Base-by-base conservation (phyloP, 306 rosid genomes). In the Acmispon strigosus region DNA sequence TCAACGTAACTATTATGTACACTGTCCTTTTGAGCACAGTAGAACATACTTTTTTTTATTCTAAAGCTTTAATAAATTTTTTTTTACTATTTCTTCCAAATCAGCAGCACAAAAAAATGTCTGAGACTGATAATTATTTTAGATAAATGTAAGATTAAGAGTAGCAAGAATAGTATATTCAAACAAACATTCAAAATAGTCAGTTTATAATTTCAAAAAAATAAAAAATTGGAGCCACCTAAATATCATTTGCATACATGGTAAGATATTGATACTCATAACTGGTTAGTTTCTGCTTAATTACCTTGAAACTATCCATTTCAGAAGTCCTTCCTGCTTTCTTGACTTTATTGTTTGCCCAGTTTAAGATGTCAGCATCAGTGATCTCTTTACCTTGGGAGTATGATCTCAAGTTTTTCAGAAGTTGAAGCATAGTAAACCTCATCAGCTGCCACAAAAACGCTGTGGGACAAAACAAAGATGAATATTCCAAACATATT, bases 391-490 rank as follows among this genome's bases (percentile, higher is more conserved):
- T 93, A 63, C 89, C 96, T 83, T 89, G 95, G 47, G 99, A 89
- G 72, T 89, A 96, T 4, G 96, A 91, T 85, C 97, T 89, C 89
- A 95, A 84, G 81, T 95, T 91, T 77, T 50, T 95, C 78, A 95
- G 83, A 41, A 95, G 96, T 89, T 91, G 97, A 79, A 95, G 92
- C 97, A 95, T 91, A 15, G 82, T 82, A 80, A 83, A 95, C 83
- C 99, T 87, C 99, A 95, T 91, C 82, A 91, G 84, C 84, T 95
- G 99, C 99, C 99, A 95, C 77, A 95, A 67, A 82, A 50, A 95
- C 39, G 99, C 97, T 95, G 96, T 18, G 41, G 69, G 67, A 66
- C 68, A 48, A 52, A 27, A 58, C 4, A 14, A 7, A 70, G 54
- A 61, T 56, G 59, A 66, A 59, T 53, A 14, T 70, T 57, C 36